phyloP scores from a whole-genome alignment of 2,329 filamentous ascomycete genomes.

The Tetracladium maxilliforme region DNA sequence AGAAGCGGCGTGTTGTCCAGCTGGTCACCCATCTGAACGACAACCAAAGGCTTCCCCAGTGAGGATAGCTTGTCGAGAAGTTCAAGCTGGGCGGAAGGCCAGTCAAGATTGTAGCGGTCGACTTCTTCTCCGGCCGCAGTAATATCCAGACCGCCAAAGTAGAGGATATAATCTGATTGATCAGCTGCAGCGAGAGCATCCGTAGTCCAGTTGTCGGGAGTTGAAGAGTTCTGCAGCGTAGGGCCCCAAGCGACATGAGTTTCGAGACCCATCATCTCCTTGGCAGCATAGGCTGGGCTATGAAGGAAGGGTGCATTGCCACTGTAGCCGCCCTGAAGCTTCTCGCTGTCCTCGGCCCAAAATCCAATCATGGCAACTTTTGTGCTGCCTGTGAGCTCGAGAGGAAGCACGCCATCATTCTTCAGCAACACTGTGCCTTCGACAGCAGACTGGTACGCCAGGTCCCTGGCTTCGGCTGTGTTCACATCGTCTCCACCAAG shows the following conservation, averaged over 20 bases:
- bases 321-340: conserved; percentile 11
- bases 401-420: conserved; percentile 9
- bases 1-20: conserved; percentile 35
- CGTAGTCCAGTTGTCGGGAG: too few species aligned
- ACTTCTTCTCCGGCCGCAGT: conserved; percentile 30
- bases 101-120: conserved; percentile 34
- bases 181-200: conserved; percentile 21
- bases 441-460: conserved; percentile 9
- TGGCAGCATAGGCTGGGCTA: too few species aligned
- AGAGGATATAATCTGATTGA: conserved; percentile 34
- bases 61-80: conserved; percentile 30
- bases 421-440: conserved; percentile 11
- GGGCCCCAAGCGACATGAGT: too few species aligned
- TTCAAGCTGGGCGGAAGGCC: conserved; percentile 33
- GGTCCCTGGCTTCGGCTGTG: conserved; percentile 5
- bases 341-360: conserved; percentile 8
- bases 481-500: conserved; percentile 5
- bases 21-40: conserved; percentile 34
- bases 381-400: conserved; percentile 3
- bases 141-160: conserved; percentile 37
- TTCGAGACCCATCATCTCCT: too few species aligned
- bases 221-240: too few species aligned
- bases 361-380: conserved; percentile 9
- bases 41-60: conserved; percentile 30
- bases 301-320: conserved; percentile 8